Percentiles rank a stretch among this genome's conserved stretches.
These are phyloP conservation scores for Pythium aristosporum DNA, from an alignment of 352 stramenopile genomes.

Conservation along the genomic window DNA sequence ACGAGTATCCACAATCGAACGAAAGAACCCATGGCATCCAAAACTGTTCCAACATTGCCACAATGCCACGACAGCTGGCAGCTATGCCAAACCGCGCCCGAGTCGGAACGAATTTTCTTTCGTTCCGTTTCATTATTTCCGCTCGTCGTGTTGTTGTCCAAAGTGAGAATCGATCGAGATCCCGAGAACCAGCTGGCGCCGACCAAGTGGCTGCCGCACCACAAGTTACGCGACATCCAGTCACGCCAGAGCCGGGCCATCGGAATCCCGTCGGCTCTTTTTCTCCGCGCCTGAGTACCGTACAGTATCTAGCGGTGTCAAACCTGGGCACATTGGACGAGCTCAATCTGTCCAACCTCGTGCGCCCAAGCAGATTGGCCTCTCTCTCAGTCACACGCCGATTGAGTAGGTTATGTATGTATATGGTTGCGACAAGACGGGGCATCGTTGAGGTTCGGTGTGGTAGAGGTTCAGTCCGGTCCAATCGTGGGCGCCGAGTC, in stretches of 20 bases:
- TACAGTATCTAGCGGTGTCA: too few species aligned
- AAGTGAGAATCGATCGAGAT: slow-evolving; percentile 1
- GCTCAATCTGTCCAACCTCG: too few species aligned
- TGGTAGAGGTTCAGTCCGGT: slow-evolving; percentile 7
- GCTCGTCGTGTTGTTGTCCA: slow-evolving; percentile 8
- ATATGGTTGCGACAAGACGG: slow-evolving; percentile 6
- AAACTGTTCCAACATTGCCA: neutral
- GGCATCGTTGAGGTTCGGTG: slow-evolving; percentile 13
- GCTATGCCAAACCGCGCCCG: too few species aligned
- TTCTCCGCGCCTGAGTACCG: too few species aligned
- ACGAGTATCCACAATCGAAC: too few species aligned
- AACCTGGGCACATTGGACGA: too few species aligned
- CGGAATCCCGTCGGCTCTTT: too few species aligned
- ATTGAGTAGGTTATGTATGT: neutral
- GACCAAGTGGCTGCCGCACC: slow-evolving; percentile 1
- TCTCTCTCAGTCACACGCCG: neutral
- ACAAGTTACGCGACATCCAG: slow-evolving; percentile 20
- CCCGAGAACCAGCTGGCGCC: slow-evolving; percentile 6
- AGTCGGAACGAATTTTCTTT: neutral
- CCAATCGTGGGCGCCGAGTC: slow-evolving; percentile 2
- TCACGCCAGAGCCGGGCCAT: neutral
- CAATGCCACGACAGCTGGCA: neutral
- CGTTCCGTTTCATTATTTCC: neutral
- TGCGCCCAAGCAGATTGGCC: neutral
- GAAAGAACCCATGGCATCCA: too few species aligned